Evolutionary conservation across 1,284 basidiomycete species (phyloP).

Genomic region (Naganishia cerealis): DNA sequence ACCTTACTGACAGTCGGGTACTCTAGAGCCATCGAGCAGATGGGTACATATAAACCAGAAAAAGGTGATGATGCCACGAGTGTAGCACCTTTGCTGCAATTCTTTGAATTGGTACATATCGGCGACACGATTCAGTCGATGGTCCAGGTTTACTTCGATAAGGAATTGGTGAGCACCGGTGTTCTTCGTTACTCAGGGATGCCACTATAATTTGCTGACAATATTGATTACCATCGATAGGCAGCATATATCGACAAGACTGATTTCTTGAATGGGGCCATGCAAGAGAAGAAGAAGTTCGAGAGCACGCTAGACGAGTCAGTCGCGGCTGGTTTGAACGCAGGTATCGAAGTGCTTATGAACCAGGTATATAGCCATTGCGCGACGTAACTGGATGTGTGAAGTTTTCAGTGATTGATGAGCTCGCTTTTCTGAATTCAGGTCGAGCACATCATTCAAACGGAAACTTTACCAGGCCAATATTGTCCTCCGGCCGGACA

Average conservation of each 20-base stretch:
- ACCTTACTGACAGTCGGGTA: conserved; percentile 2
- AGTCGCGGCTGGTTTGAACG: conserved; percentile 87
- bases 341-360: conserved; percentile 93
- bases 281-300: conserved; percentile 93
- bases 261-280: conserved; percentile 89
- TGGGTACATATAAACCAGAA: conserved; percentile 80
- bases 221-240: conserved; percentile 53
- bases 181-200: background rate
- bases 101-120: conserved; percentile 95
- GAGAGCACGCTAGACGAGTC: conserved; percentile 88
- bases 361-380: conserved; percentile 66
- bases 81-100: conserved; percentile 89
- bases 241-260: conserved; percentile 81
- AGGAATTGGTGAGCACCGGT: conserved; percentile 68
- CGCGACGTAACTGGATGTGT: background rate
- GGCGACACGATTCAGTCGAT: conserved; percentile 97
- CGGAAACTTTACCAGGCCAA: conserved; percentile 77
- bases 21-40: conserved; percentile 75
- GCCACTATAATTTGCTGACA: background rate
- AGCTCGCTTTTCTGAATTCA: conserved; percentile 52
- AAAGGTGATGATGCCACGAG: conserved; percentile 74
- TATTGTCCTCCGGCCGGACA: conserved; percentile 83
- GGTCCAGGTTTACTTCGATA: conserved; percentile 96
- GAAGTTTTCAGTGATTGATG: background rate
- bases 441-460: conserved; percentile 89